Conservation (phyloP, 83 land plant species). For the Diphasiastrum complanatum region DNA sequence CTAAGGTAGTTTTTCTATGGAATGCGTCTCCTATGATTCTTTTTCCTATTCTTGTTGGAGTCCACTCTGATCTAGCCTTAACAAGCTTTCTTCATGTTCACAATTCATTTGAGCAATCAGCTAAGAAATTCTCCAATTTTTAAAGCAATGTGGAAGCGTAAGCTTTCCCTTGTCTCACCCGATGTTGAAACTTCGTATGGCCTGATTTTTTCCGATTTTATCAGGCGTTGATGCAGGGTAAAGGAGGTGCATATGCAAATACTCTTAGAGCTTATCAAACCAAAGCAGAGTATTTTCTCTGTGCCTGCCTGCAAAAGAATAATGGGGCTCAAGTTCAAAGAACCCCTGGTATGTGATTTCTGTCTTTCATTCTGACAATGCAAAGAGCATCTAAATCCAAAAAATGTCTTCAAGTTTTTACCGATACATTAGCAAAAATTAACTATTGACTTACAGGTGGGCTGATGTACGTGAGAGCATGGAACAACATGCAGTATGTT, state of each 20-base stretch:
- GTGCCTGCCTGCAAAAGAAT: conserved; percentile 65
- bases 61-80: neutral
- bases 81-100: too few species aligned
- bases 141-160: too few species aligned
- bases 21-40: neutral
- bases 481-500: conserved; percentile 97
- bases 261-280: conserved; percentile 16
- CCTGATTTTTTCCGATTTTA: too few species aligned
- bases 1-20: conserved; percentile 60
- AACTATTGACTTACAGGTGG: conserved; percentile 46
- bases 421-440: too few species aligned
- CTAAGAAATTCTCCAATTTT: too few species aligned
- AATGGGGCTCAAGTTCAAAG: conserved; percentile 41
- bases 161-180: neutral
- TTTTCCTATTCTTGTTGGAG: neutral
- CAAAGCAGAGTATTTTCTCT: conserved; percentile 68
- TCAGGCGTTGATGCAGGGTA: conserved; percentile 22
- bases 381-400: neutral
- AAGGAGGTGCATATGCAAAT: conserved; percentile 7
- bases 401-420: neutral
- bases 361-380: neutral
- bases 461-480: conserved; percentile 55
- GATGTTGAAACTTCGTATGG: neutral
- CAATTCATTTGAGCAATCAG: too few species aligned
- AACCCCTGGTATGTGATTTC: conserved; percentile 43